Base-by-base conservation (phyloP, 768 basidiomycete genomes). In the Boletus vinaceobasis region DNA sequence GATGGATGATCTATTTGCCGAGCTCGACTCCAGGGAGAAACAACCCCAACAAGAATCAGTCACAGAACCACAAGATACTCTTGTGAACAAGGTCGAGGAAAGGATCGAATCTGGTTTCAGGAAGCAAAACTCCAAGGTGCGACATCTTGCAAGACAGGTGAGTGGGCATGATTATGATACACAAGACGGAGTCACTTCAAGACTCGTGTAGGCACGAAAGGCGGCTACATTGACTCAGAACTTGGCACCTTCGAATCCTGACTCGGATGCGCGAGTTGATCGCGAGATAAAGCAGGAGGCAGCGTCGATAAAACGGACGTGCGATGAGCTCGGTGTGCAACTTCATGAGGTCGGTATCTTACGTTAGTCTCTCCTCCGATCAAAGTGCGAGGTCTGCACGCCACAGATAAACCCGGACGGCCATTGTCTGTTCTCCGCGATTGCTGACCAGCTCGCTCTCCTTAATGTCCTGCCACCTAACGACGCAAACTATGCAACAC, bases 401-500 rank as follows among this genome's bases (percentile, higher is more conserved):
- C 15, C n/a, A 53, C 60, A 97, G 93, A 87, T 98, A 62, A 85
- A 86, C 55, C 93, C 96, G 17, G 96, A 98, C 63, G 96, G 96
- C 0, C 95, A 98, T 63, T 98, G 96, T 74, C 84, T 98, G 31
- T 99, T 88, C 75, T 89, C 93, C 44, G 92, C 96, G 10, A 77
- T 98, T 26, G 96, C 92, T 26, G 93, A 98, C 71, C 96, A 99
- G 68, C 83, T 97, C 32, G 77, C 76, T 43, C 63, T 89, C n/a
- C 80, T 94, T 27, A 81, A 83, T 36, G 70, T 93, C 46, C 56
- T 94, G 31, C 78, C 86, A 9, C 61, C 79, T 2, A 62, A 74
- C 14, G 70, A 85, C 57, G 85, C 88, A 32, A 82, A 76, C 50
- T 89, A 90, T 65, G 63, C 73, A 6, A 74, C 74, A 14, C 78